phyloP scores from a whole-genome alignment of 495 filamentous ascomycete species.

The Delitschia confertaspora region DNA sequence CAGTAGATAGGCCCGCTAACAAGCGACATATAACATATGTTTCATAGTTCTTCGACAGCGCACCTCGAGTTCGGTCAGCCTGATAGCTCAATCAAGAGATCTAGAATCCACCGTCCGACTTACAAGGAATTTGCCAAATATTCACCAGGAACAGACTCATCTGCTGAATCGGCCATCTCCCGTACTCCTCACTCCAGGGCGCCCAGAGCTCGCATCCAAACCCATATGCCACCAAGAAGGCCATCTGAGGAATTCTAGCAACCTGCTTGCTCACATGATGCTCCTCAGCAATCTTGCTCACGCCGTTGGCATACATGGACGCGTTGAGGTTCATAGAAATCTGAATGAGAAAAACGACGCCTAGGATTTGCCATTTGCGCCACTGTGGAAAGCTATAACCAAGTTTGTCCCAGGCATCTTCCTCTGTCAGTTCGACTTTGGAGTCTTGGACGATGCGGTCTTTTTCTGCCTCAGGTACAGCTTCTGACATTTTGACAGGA shows the following conservation, averaged over 20 bases:
- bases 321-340: conserved; percentile 53
- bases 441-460: conserved; percentile 24
- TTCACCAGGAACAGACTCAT: conserved; percentile 50
- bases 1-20: conserved; percentile 51
- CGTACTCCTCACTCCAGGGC: conserved; percentile 56
- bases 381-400: conserved; percentile 44
- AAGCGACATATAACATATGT: conserved; percentile 49
- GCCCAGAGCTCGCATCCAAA: conserved; percentile 62
- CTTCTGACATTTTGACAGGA: conserved; percentile 6
- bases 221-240: conserved; percentile 53
- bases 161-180: conserved; percentile 50
- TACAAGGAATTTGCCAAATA: conserved; percentile 47
- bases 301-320: conserved; percentile 47
- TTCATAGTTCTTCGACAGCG: conserved; percentile 45
- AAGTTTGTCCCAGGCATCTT: conserved; percentile 50
- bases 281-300: conserved; percentile 42
- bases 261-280: conserved; percentile 23
- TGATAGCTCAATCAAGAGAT: neutral
- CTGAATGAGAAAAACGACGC: conserved; percentile 51
- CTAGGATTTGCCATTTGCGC: conserved; percentile 55
- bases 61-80: too few relatives aligned
- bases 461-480: conserved; percentile 9
- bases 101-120: too few relatives aligned
- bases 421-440: conserved; percentile 45
- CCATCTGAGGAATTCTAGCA: conserved; percentile 36